phyloP scores from a whole-genome alignment of 306 rosid genomes.

The Trifolium fragiferum region DNA sequence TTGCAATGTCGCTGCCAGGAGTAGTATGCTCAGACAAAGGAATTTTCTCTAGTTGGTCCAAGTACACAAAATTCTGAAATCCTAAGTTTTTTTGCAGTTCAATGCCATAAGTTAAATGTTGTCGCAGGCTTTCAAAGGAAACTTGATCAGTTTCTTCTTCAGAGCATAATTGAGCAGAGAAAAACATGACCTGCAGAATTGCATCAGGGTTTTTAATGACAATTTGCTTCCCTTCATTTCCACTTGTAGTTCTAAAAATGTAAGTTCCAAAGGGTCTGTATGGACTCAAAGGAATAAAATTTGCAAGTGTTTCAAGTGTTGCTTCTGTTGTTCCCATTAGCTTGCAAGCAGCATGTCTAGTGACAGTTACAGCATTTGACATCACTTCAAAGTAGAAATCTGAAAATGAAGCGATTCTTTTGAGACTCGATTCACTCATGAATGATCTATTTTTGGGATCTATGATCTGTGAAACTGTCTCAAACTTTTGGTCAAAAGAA shows the following conservation, averaged over 20 bases:
- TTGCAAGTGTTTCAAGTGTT: constrained; percentile 52
- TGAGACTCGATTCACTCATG: constrained; percentile 1
- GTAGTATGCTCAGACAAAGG: constrained; percentile 42
- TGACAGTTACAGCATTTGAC: constrained; percentile 54
- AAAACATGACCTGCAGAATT: constrained; percentile 68
- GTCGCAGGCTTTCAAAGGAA: constrained; percentile 42
- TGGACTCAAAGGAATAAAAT: constrained; percentile 65
- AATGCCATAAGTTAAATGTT: constrained; percentile 51
- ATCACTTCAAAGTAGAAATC: constrained; percentile 52
- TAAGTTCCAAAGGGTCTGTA: constrained; percentile 84
- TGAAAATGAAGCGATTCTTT: neutral
- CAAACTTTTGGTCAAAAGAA: constrained; percentile 37
- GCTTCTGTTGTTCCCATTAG: constrained; percentile 62
- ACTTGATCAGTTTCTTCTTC: constrained; percentile 37
- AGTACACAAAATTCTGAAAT: constrained; percentile 36
- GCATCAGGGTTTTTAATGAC: constrained; percentile 63
- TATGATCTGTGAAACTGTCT: constrained; percentile 45
- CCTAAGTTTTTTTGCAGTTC: constrained; percentile 39
- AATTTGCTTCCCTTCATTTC: constrained; percentile 46
- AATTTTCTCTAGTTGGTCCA: constrained; percentile 45
- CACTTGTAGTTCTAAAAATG: constrained; percentile 58
- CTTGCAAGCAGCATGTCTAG: constrained; percentile 62
- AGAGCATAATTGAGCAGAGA: constrained; percentile 51
- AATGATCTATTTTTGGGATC: constrained; percentile 19
- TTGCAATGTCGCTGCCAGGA: constrained; percentile 6